A percentile compares a stretch with the other conserved stretches of the same genome.
Evolutionary conservation across 805 yeast species (phyloP).

Genomic region (Barnettozyma siamensis): DNA sequence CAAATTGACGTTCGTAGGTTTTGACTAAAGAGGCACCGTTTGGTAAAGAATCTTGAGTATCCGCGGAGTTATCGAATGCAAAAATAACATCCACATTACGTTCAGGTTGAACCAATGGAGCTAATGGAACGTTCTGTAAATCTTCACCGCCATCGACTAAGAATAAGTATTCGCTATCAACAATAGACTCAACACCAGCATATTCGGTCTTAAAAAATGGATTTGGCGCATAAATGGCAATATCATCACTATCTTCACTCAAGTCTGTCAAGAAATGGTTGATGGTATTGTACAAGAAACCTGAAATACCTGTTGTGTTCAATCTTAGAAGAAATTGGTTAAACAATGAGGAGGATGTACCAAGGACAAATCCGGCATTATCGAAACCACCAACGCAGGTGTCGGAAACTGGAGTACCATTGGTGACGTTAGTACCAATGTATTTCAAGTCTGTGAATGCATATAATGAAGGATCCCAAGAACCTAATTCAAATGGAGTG

Average conservation of each 20-base stretch:
- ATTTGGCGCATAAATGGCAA: slow-evolving; percentile 64
- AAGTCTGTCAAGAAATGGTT: slow-evolving; percentile 38
- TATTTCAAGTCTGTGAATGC: slow-evolving; percentile 63
- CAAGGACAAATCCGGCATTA: slow-evolving; percentile 76
- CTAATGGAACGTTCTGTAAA: slow-evolving; percentile 52
- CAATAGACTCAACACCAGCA: slow-evolving; percentile 33
- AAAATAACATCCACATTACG: slow-evolving; percentile 56
- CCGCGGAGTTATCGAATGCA: slow-evolving; percentile 67
- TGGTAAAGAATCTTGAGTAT: slow-evolving; percentile 57
- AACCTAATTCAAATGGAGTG: slow-evolving; percentile 73
- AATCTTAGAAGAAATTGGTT: slow-evolving; percentile 57
- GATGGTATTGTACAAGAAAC: slow-evolving; percentile 40
- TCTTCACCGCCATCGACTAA: slow-evolving; percentile 74
- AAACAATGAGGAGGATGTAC: slow-evolving; percentile 78
- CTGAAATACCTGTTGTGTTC: slow-evolving; percentile 45
- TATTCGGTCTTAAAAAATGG: slow-evolving; percentile 50
- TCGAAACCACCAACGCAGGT: slow-evolving; percentile 67
- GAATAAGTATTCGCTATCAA: slow-evolving; percentile 38
- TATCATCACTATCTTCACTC: slow-evolving; percentile 50
- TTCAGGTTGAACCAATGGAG: slow-evolving; percentile 53
- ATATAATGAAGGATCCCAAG: slow-evolving; percentile 75
- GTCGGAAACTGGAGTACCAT: slow-evolving; percentile 48
- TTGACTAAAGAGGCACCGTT: slow-evolving; percentile 53
- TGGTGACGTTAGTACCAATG: slow-evolving; percentile 57
- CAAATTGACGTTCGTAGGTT: slow-evolving; percentile 57